Base-by-base conservation (phyloP, 805 yeast species). In the Candida glaebosa region DNA sequence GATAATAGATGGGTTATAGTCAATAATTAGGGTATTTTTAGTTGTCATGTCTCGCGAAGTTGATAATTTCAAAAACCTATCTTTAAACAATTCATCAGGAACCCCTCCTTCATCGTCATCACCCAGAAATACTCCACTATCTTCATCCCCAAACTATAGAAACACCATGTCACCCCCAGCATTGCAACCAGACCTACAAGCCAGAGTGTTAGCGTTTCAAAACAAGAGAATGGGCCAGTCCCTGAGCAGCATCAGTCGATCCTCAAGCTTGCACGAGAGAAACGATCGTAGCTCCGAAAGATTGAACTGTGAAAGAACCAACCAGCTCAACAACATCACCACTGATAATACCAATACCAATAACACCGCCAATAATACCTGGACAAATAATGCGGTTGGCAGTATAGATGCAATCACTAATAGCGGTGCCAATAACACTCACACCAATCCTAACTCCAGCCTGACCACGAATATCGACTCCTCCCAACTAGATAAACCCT, bases 181-280 rank as follows among this genome's bases (percentile, higher is more conserved):
- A 36, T 38, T 83, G 38, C 81, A 76, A 52, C 82, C 93, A 8
- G 91, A 86, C 47, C 76, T 88, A 31, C 96, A 89, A 60, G 96
- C 96, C 1, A 72, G 93, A 48, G 74, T 90, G 28, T 66, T 85
- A 59, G 96, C 96, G 0, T 86, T 90, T 53, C 96, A 89, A 60
- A 88, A 87, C 48, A 81, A 84, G 54, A 76, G 96, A 50, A 46
- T 61, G 12, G 59, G 52, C 41, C 56, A 50, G 15, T 52, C 47
- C 17, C 31, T 54, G 10, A 24, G 31, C 34, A 24, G 38, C 24
- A 10, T 35, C 30, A 35, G 38, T 24, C 30, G 38, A 16, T 35
- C 38, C 9, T 35, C 38, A 14, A 24, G 31, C 9, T 35, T 35
- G 15, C 30, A 22, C 16, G 38, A 35, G 5, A 25, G 31, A 15